Evolutionary conservation across 352 stramenopile species (phyloP).

Genomic region (Globisporangium abappressorium): DNA sequence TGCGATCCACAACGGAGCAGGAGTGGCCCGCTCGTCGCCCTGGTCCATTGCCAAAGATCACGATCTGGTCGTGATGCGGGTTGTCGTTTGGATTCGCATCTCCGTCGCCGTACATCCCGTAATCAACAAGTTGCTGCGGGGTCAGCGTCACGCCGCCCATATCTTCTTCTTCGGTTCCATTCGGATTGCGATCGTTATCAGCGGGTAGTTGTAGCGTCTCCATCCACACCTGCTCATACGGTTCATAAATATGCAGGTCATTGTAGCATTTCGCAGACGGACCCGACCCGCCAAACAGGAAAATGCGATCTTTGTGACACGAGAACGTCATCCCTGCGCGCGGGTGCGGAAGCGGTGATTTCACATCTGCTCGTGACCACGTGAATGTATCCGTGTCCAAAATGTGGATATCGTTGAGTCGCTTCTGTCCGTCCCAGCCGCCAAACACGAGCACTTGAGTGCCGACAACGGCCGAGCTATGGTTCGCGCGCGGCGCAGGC

Average conservation of each 20-base stretch:
- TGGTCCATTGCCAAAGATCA: slow-evolving; percentile 84
- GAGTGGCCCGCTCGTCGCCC: slow-evolving; percentile 92
- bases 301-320: slow-evolving; percentile 87
- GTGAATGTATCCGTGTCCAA: slow-evolving; percentile 87
- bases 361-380: slow-evolving; percentile 79
- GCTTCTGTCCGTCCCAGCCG: slow-evolving; percentile 91
- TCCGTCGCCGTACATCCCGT: slow-evolving; percentile 22
- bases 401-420: slow-evolving; percentile 95
- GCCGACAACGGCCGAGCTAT: slow-evolving; percentile 90
- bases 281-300: slow-evolving; percentile 94
- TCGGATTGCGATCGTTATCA: slow-evolving; percentile 10
- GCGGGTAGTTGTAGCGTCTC: slow-evolving; percentile 18
- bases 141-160: slow-evolving; percentile 23
- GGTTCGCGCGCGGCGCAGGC: slow-evolving; percentile 91
- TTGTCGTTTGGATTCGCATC: slow-evolving; percentile 72
- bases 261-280: slow-evolving; percentile 94
- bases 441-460: slow-evolving; percentile 93
- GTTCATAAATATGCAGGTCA: slow-evolving; percentile 82
- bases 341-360: slow-evolving; percentile 81
- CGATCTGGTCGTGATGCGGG: slow-evolving; percentile 62
- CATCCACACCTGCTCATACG: slow-evolving; percentile 17
- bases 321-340: slow-evolving; percentile 95
- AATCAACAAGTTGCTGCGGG: slow-evolving; percentile 24
- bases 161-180: slow-evolving; percentile 8
- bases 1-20: slow-evolving; percentile 90